Percentiles rank a stretch among this genome's conserved stretches.
Evolutionary conservation across 139 green algal genomes (phyloP).

Genomic region (Astrephomene gubernaculifera): DNA sequence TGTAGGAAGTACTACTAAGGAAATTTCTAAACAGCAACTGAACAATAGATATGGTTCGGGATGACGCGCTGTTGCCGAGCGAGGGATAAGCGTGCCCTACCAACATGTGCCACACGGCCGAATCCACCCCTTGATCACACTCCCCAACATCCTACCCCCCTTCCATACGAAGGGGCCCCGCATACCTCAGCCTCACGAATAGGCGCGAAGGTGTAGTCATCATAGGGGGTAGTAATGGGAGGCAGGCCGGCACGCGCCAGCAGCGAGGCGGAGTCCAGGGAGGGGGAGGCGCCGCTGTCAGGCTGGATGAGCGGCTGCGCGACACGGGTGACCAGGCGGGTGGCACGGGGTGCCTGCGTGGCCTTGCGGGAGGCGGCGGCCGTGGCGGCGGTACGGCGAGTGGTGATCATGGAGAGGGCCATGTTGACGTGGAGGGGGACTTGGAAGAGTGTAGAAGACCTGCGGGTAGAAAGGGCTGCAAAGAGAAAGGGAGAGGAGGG

Average conservation of each 20-base stretch:
- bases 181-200: slow-evolving; percentile 81
- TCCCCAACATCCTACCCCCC: no score
- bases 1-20: no score
- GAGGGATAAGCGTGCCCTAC: no score
- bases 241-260: slow-evolving; percentile 24
- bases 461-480: neutral
- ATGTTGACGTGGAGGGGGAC: neutral
- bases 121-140: no score
- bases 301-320: slow-evolving; percentile 23
- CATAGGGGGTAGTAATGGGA: slow-evolving; percentile 64
- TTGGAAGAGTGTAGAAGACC: neutral
- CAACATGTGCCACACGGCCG: no score
- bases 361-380: neutral
- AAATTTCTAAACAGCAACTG: no score
- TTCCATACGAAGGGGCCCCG: no score
- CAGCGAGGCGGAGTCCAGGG: neutral
- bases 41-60: no score
- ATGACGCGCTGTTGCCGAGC: no score
- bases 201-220: slow-evolving; percentile 78
- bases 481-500: neutral
- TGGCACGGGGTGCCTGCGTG: no score
- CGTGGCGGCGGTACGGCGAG: neutral
- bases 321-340: slow-evolving; percentile 33
- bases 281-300: neutral
- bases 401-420: neutral